A percentile compares a stretch with the other conserved stretches of the same genome.
Evolutionary conservation across 768 basidiomycete genomes (phyloP).

Genomic region (Mycena metata): DNA sequence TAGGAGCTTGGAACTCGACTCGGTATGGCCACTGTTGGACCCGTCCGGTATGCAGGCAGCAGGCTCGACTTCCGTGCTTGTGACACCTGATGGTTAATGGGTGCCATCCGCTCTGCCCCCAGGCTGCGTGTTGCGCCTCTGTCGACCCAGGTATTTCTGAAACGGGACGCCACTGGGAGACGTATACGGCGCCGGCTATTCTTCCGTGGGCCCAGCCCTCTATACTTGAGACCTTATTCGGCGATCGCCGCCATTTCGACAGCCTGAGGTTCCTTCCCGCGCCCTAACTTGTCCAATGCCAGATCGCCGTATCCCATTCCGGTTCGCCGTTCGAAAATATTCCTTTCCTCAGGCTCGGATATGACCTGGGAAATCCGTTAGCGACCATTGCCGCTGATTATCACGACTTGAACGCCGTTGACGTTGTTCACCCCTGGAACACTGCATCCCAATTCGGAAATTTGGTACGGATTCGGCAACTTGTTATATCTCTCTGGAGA

Average conservation of each 20-base stretch:
- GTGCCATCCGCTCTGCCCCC: not conserved
- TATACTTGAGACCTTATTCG: not conserved
- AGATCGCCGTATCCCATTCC: too few species aligned
- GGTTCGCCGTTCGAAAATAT: too few species aligned
- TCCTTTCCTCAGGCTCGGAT: too few species aligned
- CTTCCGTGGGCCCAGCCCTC: conserved; percentile 5
- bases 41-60: not conserved
- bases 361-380: too few species aligned
- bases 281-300: not conserved
- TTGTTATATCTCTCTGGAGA: not conserved
- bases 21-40: not conserved
- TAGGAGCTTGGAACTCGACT: conserved; percentile 1
- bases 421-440: too few species aligned
- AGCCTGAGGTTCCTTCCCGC: not conserved
- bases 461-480: not conserved
- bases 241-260: not conserved
- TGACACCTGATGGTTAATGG: not conserved
- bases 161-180: too few species aligned
- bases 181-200: not conserved
- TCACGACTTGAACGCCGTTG: too few species aligned
- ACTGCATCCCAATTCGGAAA: not conserved
- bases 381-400: too few species aligned
- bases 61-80: not conserved
- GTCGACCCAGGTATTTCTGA: not conserved
- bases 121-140: not conserved